Conservation (phyloP, 2,329 filamentous ascomycete species). For the Pseudopyricularia javanii region DNA sequence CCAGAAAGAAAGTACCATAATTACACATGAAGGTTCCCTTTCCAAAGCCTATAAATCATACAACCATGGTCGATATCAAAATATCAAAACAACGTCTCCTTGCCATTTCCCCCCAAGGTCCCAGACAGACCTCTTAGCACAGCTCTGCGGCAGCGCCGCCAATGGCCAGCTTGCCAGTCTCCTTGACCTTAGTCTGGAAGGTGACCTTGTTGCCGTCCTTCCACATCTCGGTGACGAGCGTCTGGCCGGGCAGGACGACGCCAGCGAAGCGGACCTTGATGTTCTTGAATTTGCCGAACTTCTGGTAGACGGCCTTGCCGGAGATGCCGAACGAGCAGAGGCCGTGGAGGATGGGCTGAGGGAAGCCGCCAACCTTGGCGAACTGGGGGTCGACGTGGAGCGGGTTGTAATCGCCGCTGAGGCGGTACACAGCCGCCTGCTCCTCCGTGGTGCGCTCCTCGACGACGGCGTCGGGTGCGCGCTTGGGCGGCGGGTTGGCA, state of each 20-base stretch:
- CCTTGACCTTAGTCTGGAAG: slow-evolving; percentile 82
- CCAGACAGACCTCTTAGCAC: slow-evolving; percentile 15
- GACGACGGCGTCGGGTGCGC: slow-evolving; percentile 67
- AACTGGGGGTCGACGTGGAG: slow-evolving; percentile 93
- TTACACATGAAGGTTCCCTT: not conserved
- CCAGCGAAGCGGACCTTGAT: slow-evolving; percentile 89
- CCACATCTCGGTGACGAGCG: slow-evolving; percentile 91
- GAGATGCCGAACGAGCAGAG: slow-evolving; percentile 89
- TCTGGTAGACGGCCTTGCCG: slow-evolving; percentile 79
- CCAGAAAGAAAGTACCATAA: not conserved
- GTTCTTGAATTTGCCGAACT: slow-evolving; percentile 74
- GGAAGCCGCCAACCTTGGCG: slow-evolving; percentile 90
- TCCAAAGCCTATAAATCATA: not conserved
- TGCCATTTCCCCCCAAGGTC: not conserved
- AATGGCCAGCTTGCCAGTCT: slow-evolving; percentile 85
- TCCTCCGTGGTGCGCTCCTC: slow-evolving; percentile 81
- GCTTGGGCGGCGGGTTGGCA: slow-evolving; percentile 60
- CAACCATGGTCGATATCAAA: not conserved
- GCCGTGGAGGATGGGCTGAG: slow-evolving; percentile 89
- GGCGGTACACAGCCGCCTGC: slow-evolving; percentile 84
- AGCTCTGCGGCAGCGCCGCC: slow-evolving; percentile 71
- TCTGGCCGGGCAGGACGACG: slow-evolving; percentile 75
- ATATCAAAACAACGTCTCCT: not conserved
- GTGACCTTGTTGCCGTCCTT: slow-evolving; percentile 67
- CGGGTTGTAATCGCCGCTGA: slow-evolving; percentile 92